A percentile compares a stretch with the other conserved stretches of the same genome.
These are phyloP conservation scores for Adiantum capillusveneris DNA, from an alignment of 75 land plant species.

Conservation along the genomic window DNA sequence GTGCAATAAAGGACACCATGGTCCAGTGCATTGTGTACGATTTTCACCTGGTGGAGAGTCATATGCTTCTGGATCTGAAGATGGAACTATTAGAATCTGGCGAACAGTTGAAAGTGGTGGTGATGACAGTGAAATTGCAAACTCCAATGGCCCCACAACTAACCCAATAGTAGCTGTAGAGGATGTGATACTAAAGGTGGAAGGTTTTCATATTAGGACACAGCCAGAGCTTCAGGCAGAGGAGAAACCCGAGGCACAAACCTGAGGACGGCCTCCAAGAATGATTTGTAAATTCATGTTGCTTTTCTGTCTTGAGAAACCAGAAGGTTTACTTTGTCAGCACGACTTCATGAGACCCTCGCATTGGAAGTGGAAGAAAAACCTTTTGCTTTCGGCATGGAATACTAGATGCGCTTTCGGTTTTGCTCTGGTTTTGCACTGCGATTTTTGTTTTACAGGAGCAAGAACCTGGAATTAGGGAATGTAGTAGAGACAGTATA, in stretches of 20 bases:
- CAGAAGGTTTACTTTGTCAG: too few species aligned
- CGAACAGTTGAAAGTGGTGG: slow-evolving; percentile 43
- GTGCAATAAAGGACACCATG: slow-evolving; percentile 96
- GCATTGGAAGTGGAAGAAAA: too few species aligned
- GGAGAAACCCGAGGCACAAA: neutral
- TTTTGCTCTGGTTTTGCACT: too few species aligned
- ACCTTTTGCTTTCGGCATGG: too few species aligned
- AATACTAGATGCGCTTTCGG: too few species aligned
- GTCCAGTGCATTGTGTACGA: slow-evolving; percentile 91
- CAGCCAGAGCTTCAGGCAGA: slow-evolving; percentile 36
- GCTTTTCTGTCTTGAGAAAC: too few species aligned
- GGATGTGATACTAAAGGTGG: slow-evolving; percentile 55
- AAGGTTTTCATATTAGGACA: slow-evolving; percentile 52
- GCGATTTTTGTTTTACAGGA: too few species aligned
- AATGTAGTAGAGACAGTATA: too few species aligned
- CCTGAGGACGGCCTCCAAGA: too few species aligned
- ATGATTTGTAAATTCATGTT: too few species aligned
- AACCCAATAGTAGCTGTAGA: slow-evolving; percentile 46
- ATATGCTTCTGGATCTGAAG: slow-evolving; percentile 94
- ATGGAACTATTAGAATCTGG: slow-evolving; percentile 94
- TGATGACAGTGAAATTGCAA: slow-evolving; percentile 14
- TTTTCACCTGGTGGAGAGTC: slow-evolving; percentile 94
- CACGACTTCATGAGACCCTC: too few species aligned
- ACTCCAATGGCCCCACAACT: slow-evolving; percentile 27
- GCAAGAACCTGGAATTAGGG: too few species aligned